phyloP scores from a whole-genome alignment of 345 rosid genomes.

The Euphorbia lathyris region DNA sequence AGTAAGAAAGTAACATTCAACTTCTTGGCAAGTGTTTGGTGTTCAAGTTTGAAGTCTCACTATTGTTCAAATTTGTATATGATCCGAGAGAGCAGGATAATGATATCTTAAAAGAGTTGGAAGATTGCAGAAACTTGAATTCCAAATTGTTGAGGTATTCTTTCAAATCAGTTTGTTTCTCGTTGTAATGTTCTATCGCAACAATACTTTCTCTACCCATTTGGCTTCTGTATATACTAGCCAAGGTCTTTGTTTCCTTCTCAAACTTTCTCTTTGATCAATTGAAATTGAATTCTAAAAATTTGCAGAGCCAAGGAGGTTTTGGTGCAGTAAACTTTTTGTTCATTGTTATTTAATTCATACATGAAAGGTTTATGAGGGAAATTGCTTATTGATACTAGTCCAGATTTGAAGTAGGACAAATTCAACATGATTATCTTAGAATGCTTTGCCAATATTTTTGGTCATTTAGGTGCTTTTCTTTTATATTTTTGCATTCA shows the following conservation, averaged over 20 bases:
- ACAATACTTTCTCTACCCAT: background rate
- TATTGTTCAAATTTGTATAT: constrained; percentile 17
- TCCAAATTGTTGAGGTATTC: constrained; percentile 60
- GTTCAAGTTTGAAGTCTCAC: constrained; percentile 11
- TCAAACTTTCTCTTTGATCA: background rate
- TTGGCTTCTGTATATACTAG: background rate
- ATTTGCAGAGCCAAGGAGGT: background rate
- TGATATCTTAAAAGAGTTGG: constrained; percentile 50
- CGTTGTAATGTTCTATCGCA: background rate
- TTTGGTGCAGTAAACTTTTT: background rate
- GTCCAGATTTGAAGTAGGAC: no score
- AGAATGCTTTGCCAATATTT: background rate
- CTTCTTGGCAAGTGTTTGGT: constrained; percentile 14
- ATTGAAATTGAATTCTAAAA: background rate
- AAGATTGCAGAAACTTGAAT: constrained; percentile 63
- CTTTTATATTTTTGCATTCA: constrained; percentile 1
- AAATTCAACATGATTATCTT: background rate
- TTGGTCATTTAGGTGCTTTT: constrained; percentile 6
- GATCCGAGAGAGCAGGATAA: constrained; percentile 42
- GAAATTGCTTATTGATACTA: background rate
- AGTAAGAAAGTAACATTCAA: constrained; percentile 32
- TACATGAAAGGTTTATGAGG: background rate
- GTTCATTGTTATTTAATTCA: background rate
- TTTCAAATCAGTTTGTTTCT: constrained; percentile 5
- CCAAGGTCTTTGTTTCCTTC: background rate